Evolutionary conservation across 164 flowering plant species (phyloP), one percentile per base, ranked within the genome.

Genomic region (Magnolia sinica): DNA sequence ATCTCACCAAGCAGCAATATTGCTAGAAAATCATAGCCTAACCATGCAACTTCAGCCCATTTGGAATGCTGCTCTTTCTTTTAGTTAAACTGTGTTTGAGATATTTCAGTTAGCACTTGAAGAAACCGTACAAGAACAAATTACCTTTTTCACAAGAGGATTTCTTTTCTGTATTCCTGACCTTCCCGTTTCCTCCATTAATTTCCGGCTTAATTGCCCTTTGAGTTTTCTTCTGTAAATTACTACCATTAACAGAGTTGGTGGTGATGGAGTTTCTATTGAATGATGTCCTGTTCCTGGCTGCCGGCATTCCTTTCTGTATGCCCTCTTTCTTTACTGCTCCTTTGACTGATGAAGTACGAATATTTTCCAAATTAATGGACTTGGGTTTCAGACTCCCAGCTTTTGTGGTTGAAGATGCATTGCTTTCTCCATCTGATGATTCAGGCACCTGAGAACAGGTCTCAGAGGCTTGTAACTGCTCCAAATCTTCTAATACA

Each of bases 341-440:
- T 78, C 79, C 86, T 3, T 80, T 66, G 16, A 73, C 86, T 45
- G 88, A 9, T 7, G 88, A 73, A 50, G 76, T 78, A 73, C 74
- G 82, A 67, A 80, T 72, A 73, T 79, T 83, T 79, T 85, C 88
- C 27, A 77, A 63, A 73, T 86, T 89, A 74, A 83, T 49, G 74
- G 90, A 77, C 85, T 85, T 92, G 50, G 91, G 92, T 79, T 86
- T 91, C 72, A 89, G 83, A 61, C 87, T 88, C 83, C 86, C 73
- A 22, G 81, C 74, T 24, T 76, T 86, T 14, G 75, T 61, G 20
- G 86, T 71, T 69, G 90, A 88, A 27, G 85, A 80, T 81, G 89
- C 84, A 16, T 64, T 83, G 37, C 82, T 88, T 63, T 88, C 94
- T 81, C 91, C 92, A 77, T 89, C 92, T n/a, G 89, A 89, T 49